Percentiles rank a stretch among this genome's conserved stretches.
phyloP scores from a whole-genome alignment of 176 grass and related monocot species.

The Otatea glauca region DNA sequence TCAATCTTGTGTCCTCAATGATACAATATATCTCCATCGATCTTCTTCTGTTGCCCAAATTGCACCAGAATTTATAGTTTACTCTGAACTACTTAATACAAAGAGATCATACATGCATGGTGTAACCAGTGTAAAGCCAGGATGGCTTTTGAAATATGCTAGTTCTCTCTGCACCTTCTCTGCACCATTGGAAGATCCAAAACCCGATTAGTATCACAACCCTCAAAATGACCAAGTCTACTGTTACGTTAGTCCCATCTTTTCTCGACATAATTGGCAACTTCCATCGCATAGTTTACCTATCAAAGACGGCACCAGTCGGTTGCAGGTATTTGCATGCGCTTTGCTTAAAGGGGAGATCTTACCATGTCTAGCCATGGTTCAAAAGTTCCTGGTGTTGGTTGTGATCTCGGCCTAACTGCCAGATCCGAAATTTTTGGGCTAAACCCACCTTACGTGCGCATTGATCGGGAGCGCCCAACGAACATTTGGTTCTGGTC shows the following conservation, averaged over 20 bases:
- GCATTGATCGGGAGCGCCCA: no score
- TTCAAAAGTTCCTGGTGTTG: slow-evolving; percentile 72
- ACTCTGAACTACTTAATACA: slow-evolving; percentile 87
- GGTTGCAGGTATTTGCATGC: slow-evolving; percentile 75
- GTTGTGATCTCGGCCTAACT: no score
- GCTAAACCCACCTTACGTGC: no score
- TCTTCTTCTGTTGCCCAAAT: slow-evolving; percentile 78
- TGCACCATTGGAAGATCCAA: slow-evolving; percentile 72
- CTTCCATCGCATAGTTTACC: slow-evolving; percentile 68
- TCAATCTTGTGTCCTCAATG: slow-evolving; percentile 71
- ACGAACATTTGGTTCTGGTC: no score
- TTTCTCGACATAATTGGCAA: slow-evolving; percentile 83
- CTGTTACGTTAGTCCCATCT: slow-evolving; percentile 80
- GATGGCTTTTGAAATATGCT: slow-evolving; percentile 93
- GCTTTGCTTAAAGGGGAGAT: slow-evolving; percentile 89
- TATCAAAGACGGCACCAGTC: slow-evolving; percentile 59
- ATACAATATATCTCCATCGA: slow-evolving; percentile 75
- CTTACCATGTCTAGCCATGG: slow-evolving; percentile 74
- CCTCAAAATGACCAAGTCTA: slow-evolving; percentile 64
- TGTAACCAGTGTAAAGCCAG: slow-evolving; percentile 76
- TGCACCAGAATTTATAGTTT: slow-evolving; percentile 87
- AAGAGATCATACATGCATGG: slow-evolving; percentile 95
- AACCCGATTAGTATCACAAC: slow-evolving; percentile 83
- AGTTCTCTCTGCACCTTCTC: slow-evolving; percentile 93
- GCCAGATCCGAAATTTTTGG: no score